Percentiles rank a stretch among this genome's conserved stretches.
Evolutionary conservation across 768 basidiomycete genomes (phyloP).

Genomic region (Rhodotorula taiwanensis): DNA sequence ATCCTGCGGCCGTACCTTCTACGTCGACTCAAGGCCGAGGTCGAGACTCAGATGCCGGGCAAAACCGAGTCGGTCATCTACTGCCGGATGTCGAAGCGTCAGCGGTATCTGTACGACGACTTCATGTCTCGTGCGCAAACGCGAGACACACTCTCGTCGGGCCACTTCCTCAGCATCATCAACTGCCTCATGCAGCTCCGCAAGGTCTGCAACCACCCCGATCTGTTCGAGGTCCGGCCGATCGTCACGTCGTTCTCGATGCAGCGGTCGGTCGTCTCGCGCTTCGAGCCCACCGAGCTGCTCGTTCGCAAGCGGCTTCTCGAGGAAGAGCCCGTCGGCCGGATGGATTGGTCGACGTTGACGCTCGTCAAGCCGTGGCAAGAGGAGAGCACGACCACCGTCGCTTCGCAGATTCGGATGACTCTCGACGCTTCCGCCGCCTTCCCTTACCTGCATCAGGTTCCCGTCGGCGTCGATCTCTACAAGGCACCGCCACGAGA

Average conservation of each 20-base stretch:
- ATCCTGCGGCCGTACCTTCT: constrained; percentile 97
- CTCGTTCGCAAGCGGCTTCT: constrained; percentile 44
- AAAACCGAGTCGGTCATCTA: constrained; percentile 69
- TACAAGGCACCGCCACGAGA: constrained; percentile 59
- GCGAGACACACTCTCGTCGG: constrained; percentile 59
- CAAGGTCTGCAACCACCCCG: constrained; percentile 94
- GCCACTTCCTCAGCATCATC: constrained; percentile 51
- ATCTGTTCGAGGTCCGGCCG: constrained; percentile 64
- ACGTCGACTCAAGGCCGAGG: constrained; percentile 82
- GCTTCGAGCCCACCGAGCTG: constrained; percentile 45
- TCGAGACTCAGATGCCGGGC: constrained; percentile 76
- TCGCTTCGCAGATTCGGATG: constrained; percentile 12
- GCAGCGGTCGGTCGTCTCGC: constrained; percentile 43
- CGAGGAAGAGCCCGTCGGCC: constrained; percentile 36
- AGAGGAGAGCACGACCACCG: constrained; percentile 27
- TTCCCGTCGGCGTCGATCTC: constrained; percentile 22
- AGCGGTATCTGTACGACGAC: constrained; percentile 75
- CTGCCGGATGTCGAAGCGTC: constrained; percentile 73
- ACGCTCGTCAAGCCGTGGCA: constrained; percentile 32
- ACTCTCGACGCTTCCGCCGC: constrained; percentile 23
- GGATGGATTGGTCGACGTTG: constrained; percentile 36
- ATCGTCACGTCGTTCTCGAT: constrained; percentile 50
- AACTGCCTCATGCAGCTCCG: constrained; percentile 85
- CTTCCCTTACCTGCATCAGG: constrained; percentile 18
- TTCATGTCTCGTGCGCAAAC: constrained; percentile 70